A percentile compares a stretch with the other conserved stretches of the same genome.
phyloP scores from a whole-genome alignment of 805 yeast species.

The Wickerhamiella sergipiensis region DNA sequence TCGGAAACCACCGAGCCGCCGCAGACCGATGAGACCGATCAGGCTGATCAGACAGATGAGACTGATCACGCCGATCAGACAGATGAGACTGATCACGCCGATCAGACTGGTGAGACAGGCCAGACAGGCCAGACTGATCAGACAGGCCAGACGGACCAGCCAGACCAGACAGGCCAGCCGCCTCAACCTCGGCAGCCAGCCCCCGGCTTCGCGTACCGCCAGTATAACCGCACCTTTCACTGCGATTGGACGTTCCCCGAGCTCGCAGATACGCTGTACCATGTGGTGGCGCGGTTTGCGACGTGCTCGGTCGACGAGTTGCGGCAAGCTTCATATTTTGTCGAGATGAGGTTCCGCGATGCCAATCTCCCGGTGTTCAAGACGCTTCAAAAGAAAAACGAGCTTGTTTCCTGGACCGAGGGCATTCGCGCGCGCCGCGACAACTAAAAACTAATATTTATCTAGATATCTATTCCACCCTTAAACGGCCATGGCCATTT shows the following conservation, averaged over 20 bases:
- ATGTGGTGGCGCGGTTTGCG: not conserved
- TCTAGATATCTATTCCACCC: not conserved
- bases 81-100: too few relatives aligned
- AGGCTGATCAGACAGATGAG: too few relatives aligned
- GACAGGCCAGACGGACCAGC: too few relatives aligned
- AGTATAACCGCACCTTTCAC: not conserved
- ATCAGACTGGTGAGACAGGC: too few relatives aligned
- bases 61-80: too few relatives aligned
- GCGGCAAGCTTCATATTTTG: not conserved
- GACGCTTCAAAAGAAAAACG: not conserved
- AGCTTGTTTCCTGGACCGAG: not conserved
- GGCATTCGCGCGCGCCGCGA: not conserved
- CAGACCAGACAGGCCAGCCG: not conserved
- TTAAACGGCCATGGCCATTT: slow-evolving; percentile 95
- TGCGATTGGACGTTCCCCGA: slow-evolving; percentile 8
- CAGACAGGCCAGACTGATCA: too few relatives aligned
- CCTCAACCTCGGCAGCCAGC: not conserved
- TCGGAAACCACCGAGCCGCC: slow-evolving; percentile 1
- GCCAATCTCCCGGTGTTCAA: not conserved
- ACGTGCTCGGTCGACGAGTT: slow-evolving; percentile 1
- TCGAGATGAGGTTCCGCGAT: not conserved
- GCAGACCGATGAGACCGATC: not conserved
- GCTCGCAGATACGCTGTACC: slow-evolving; percentile 2
- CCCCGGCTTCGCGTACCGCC: slow-evolving; percentile 6
- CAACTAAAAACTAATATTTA: not conserved